Base-by-base conservation (phyloP, 306 rosid genomes). In the Herpetospermum pedunculosum region DNA sequence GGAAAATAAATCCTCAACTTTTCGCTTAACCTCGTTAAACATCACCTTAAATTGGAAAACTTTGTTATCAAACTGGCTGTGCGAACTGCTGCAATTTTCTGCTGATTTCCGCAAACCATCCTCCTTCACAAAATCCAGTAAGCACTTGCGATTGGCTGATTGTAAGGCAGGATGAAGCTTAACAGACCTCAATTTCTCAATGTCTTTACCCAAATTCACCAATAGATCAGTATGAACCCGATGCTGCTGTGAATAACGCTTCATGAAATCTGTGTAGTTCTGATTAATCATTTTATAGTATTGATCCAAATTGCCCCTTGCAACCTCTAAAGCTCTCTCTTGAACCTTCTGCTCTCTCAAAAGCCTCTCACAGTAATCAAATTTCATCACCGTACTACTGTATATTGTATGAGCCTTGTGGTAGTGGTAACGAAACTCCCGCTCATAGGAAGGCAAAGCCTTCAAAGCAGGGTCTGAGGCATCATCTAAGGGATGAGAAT, bases 381-480 rank as follows among this genome's bases (percentile, higher is more conserved):
- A 91, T 74, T 88, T 91, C 77, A 41, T 62, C 34, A 75, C 74
- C 3, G 96, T 95, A 38, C 84, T 69, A 21, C 68, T 59, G 73
- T 85, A 89, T 82, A 95, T 85, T 4, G 78, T 74, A 37, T 83
- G 86, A 23, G 97, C 99, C 67, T 57, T 71, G 6, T 88, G 88
- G 72, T 81, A 95, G 75, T 95, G 99, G 83, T 78, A 81, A 81
- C 97, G 85, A 76, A 95, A 95, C 72, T 88, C 92, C 75, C 90
- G 83, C 83, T 95, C 99, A 77, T 95, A 95, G 28, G 96, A 88
- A 48, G 97, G 96, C 68, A 95, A 83, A 32, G 97, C 97, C 83
- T 91, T 95, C 86, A 95, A 75, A 77, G 99, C 99, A 78, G 97
- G 99, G 77, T 95, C 99, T 0, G 82, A 81, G 71, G 92, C 99